phyloP scores from a whole-genome alignment of 1,139 yeast genomes.

The Barnettozyma hawaiiensis region DNA sequence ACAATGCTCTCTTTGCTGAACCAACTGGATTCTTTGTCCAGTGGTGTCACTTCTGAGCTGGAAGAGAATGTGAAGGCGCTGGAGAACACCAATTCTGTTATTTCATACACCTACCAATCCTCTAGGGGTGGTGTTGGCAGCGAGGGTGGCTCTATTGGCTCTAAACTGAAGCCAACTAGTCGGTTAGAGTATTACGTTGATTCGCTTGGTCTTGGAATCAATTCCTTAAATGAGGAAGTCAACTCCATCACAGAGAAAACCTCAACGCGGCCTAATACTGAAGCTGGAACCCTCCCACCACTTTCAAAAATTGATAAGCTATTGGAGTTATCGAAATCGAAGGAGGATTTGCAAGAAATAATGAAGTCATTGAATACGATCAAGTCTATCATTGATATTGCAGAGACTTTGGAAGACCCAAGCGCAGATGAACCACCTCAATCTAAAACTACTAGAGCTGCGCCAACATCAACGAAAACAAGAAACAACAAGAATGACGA shows the following conservation, averaged over 20 bases:
- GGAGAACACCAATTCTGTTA: constrained; percentile 36
- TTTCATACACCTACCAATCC: constrained; percentile 29
- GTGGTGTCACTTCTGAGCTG: constrained; percentile 47
- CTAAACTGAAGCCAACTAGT: constrained; percentile 35
- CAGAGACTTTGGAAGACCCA: constrained; percentile 13
- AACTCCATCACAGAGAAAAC: constrained; percentile 14
- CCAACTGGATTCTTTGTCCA: constrained; percentile 58
- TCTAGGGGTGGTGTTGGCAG: not conserved
- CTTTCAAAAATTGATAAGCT: constrained; percentile 30
- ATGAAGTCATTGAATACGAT: constrained; percentile 41
- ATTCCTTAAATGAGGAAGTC: constrained; percentile 48
- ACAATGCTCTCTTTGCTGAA: constrained; percentile 41
- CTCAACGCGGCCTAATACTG: not conserved
- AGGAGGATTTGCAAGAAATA: constrained; percentile 41
- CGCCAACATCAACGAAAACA: constrained; percentile 21
- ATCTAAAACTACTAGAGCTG: constrained; percentile 10
- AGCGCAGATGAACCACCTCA: not conserved
- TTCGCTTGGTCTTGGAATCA: constrained; percentile 51
- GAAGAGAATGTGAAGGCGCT: constrained; percentile 42
- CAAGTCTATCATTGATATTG: constrained; percentile 31
- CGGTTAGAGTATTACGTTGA: constrained; percentile 61
- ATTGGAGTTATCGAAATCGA: constrained; percentile 39
- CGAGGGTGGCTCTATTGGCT: constrained; percentile 3
- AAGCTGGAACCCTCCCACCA: not conserved
- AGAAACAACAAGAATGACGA: constrained; percentile 2